Base-by-base conservation (phyloP, 352 stramenopile species). In the Plasmopara viticola region DNA sequence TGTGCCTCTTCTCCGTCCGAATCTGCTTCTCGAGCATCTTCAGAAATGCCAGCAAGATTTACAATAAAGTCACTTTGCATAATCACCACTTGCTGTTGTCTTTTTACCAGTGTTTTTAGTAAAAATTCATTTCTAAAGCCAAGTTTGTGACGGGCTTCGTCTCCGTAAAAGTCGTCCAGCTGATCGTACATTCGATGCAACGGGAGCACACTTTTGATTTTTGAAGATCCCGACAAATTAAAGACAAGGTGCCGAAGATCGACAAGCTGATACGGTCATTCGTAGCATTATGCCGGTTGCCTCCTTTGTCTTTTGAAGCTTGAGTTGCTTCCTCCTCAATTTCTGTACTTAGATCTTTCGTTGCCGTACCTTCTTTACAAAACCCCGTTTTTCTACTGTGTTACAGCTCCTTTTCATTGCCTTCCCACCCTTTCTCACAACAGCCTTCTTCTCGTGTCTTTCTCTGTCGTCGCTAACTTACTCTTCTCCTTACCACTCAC, bases 161-260 rank as follows among this genome's bases (percentile, higher is more conserved):
- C 66, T 33, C 72, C 74, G 15, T 82, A 79, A 30, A 82, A 74
- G 28, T 86, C 70, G 18, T 90, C 76, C 12, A 91, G 57, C 43
- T 92, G 78, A 5, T 87, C 67, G 49, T 92, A 92, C 42, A 92
- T 66, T 8, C 75, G 78, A 12, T 64, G 64, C 46, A 91, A 53
- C 17, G 67, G 70, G 81, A 78, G 30, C 81, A 91, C 10, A 91
- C 68, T 2, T 66, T 53, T 15, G 85, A 50, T 9, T 56, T 74
- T 51, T 78, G 65, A n/a, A 84, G 63, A 40, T 84, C 67, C 38
- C 78, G 64, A 4, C 71, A 64, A 46, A 87, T 63, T 25, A 71
- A 87, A n/a, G 73, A 54, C 13, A 87, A 53, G 15, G 48, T 69
- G 2, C 75, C 64, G 28, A 87, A 74, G 33, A 66, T 40, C 2